Base-by-base conservation (phyloP, 108 stramenopile species). In the Schizochytrium sp. region DNA sequence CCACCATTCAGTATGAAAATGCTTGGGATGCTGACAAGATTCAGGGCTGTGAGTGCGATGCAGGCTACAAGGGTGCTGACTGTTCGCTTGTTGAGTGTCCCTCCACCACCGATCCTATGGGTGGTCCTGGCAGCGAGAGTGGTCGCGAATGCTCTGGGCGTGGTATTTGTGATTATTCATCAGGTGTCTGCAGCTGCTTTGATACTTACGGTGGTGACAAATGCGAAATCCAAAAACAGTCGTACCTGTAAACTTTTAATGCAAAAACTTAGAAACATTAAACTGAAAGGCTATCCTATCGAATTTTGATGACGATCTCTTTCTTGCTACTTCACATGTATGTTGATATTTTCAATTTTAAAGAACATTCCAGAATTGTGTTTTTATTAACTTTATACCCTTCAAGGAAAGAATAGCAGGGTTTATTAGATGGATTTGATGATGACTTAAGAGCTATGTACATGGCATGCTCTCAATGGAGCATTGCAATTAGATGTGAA, bases 61-160 rank as follows among this genome's bases (percentile, higher is more conserved):
- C 90, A 17, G 96, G 96, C 40, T 97, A 90, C 90, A 94, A 95
- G 90, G 96, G 96, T 40, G 93, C 96, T 3, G 96, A 97, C 93
- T 97, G 96, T 91, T 94, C 93, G 42, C 83, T 92, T 0, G 41
- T 61, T 89, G 95, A 96, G 91, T 96, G 95, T 72, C 95, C 95
- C 38, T 95, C 95, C 2, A 95, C 95, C 17, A 60, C 72, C 13
- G 95, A 96, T 72, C 89, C 95, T 56, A 90, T 96, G 87, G 90
- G 90, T n/a, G 95, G 95, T 41, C 90, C 90, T 72, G 95, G 95
- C 53, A 87, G 76, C 47, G 17, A 58, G 10, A 76, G 94, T 91
- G 95, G 95, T 61, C 94, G 95, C 19, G 96, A 96, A 87, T 96
- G 96, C 94, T 95, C 95, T 15, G 95, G 95, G 46, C 95, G 95